Base-by-base conservation (phyloP, 768 basidiomycete genomes). In the Suillus tomentosus region DNA sequence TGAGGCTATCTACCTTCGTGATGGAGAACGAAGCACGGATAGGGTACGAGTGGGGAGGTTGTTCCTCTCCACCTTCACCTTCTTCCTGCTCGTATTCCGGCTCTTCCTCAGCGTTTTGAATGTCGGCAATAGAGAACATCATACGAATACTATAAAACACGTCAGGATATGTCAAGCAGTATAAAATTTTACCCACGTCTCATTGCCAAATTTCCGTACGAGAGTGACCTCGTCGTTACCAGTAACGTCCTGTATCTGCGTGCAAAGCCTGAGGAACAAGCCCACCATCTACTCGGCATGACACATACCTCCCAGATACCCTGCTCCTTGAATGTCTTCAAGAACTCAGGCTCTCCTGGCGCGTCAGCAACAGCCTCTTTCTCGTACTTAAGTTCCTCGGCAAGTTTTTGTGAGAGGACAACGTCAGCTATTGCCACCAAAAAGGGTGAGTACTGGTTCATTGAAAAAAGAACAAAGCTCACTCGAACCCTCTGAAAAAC, bases 81-180 rank as follows among this genome's bases (percentile, higher is more conserved):
- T 80, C 80, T 14, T 80, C 75, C 42, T 79, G 75, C 4, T 79
- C 79, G 55, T 76, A 77, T 47, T 71, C 74, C 42, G 77, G 70
- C 27, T 77, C 72, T 54, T 79, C 79, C n/a, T 79, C 79, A 62
- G 72, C 70, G 9, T 74, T 75, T 69, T 92, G 87, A 60, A 96
- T 82, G 76, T 98, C 96, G 47, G 92, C 89, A 68, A 96, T 92
- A 65, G 94, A 94, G 85, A 99, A 97, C 76, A 94, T 89, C 72
- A 96, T 75, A 39, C 90, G 92, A 76, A 99, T 85, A 68, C 94
- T 96, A 71, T 31, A 50, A 24, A 24, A 48, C 50, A 24, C n/a
- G 13, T 24, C 13, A 58, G 37, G 55, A 31, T 64, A 61, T 17
- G 39, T 11, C 60, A 39, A 47, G 37, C 34, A 19, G 14, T 15